Percentiles rank a stretch among this genome's conserved stretches.
These are phyloP conservation scores for Amauroascus niger DNA, from an alignment of 2,329 filamentous ascomycete species.

Conservation along the genomic window DNA sequence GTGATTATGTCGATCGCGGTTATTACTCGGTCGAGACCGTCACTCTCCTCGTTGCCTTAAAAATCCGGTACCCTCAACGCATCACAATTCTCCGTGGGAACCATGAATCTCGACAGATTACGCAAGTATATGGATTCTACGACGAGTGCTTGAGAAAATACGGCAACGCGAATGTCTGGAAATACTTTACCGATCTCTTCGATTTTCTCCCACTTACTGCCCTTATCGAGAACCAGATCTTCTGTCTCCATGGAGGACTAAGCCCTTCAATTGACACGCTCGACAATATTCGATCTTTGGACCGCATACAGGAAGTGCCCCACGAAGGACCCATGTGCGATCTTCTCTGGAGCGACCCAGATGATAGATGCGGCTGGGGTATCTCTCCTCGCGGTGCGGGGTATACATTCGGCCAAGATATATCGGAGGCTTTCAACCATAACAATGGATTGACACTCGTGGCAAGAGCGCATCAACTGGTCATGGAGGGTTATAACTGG, in stretches of 20 bases:
- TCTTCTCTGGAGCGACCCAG: slow-evolving; percentile 92
- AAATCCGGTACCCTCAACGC: slow-evolving; percentile 57
- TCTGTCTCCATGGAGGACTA: slow-evolving; percentile 63
- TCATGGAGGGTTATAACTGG: slow-evolving; percentile 99
- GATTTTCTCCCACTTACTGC: slow-evolving; percentile 66
- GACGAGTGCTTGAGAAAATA: slow-evolving; percentile 70
- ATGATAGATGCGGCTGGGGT: slow-evolving; percentile 96
- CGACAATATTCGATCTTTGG: slow-evolving; percentile 65
- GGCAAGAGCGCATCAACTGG: slow-evolving; percentile 87
- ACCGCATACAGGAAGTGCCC: slow-evolving; percentile 64
- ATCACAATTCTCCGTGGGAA: slow-evolving; percentile 66
- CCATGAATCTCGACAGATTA: slow-evolving; percentile 68
- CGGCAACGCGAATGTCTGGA: slow-evolving; percentile 68
- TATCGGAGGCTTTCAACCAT: slow-evolving; percentile 93
- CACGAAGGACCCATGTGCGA: slow-evolving; percentile 99
- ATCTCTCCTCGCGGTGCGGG: slow-evolving; percentile 87
- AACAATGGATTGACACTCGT: slow-evolving; percentile 86
- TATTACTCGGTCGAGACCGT: slow-evolving; percentile 67
- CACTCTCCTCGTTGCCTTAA: slow-evolving; percentile 61
- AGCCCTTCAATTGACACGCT: slow-evolving; percentile 64
- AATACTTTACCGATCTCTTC: slow-evolving; percentile 68
- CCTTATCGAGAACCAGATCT: slow-evolving; percentile 63
- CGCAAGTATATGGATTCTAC: slow-evolving; percentile 69
- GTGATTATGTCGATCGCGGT: slow-evolving; percentile 64
- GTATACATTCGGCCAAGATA: slow-evolving; percentile 87